Base-by-base conservation (phyloP, 352 stramenopile species). In the Phytophthora fragariaefolia region DNA sequence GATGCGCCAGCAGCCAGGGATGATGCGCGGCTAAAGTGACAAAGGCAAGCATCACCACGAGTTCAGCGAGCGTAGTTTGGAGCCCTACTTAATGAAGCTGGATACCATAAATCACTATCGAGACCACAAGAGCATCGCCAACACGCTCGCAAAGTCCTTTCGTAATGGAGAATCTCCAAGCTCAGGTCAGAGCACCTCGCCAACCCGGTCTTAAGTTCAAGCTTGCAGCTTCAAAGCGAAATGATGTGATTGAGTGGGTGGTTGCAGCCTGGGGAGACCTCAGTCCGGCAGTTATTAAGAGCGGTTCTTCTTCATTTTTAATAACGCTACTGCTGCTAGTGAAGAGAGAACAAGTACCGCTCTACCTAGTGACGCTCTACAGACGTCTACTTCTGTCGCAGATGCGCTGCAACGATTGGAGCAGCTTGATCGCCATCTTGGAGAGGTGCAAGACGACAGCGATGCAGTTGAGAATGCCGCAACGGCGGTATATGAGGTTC, bases 181-280 rank as follows among this genome's bases (percentile, higher is more conserved):
- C n/a, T n/a, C n/a, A n/a, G n/a, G n/a, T n/a, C 6, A 34, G 10
- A 1, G 1, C 2, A 4, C 57, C 46, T n/a, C n/a, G n/a, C n/a
- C n/a, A n/a, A n/a, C n/a, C n/a, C n/a, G n/a, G n/a, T n/a, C n/a
- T n/a, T n/a, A n/a, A n/a, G n/a, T n/a, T 7, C 26, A 58, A 52
- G 26, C 20, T 52, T 12, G 12, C 17, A 2, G 13, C 48, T n/a
- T 27, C 58, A 2, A 66, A 58, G 12, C 36, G 47, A 18, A 58
- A 52, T 32, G 58, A 66, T 13, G 27, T 59, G 30, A 53, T 40
- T 6, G 46, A 66, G 18, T 59, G 36, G 38, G 36, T 66, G 26
- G 34, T 54, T 18, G 23, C 20, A 1, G 56, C 56, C 2, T 64
- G 46, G 56, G 46, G 51, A 46, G n/a, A 20, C 10, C 52, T 50